phyloP scores from a whole-genome alignment of 768 basidiomycete genomes.

The Boletus rex-veris region DNA sequence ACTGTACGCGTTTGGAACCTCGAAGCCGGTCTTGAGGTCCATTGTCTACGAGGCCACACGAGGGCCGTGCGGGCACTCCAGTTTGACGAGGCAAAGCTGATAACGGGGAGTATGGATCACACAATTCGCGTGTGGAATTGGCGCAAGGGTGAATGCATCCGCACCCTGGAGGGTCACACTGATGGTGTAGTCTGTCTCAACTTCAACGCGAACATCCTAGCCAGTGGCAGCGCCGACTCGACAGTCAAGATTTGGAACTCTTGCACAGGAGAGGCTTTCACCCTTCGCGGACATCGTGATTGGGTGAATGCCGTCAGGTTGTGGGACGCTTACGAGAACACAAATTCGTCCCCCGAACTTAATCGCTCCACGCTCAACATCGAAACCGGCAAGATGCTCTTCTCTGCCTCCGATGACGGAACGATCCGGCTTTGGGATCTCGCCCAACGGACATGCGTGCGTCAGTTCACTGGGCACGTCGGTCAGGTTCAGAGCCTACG shows the following conservation, averaged over 20 bases:
- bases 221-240: slow-evolving; percentile 90
- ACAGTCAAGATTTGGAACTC: slow-evolving; percentile 96
- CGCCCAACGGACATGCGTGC: slow-evolving; percentile 70
- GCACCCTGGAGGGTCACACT: slow-evolving; percentile 85
- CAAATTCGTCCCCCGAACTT: slow-evolving; percentile 9
- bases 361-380: slow-evolving; percentile 47
- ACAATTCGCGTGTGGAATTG: slow-evolving; percentile 97
- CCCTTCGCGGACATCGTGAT: slow-evolving; percentile 86
- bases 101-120: slow-evolving; percentile 95
- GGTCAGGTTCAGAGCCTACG: slow-evolving; percentile 93
- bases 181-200: slow-evolving; percentile 89
- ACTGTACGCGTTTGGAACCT: slow-evolving; percentile 96
- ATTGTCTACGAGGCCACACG: slow-evolving; percentile 84
- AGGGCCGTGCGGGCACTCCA: slow-evolving; percentile 90
- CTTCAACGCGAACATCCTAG: slow-evolving; percentile 89
- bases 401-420: slow-evolving; percentile 95
- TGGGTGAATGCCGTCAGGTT: slow-evolving; percentile 96
- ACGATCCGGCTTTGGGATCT: slow-evolving; percentile 95
- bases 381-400: slow-evolving; percentile 88
- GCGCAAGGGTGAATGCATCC: slow-evolving; percentile 83
- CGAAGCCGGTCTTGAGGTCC: slow-evolving; percentile 82
- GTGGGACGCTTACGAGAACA: slow-evolving; percentile 59
- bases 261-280: slow-evolving; percentile 86
- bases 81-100: slow-evolving; percentile 92
- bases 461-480: slow-evolving; percentile 84